Evolutionary conservation across 225 moss, liverwort and hornwort genomes (phyloP).

Genomic region (Marchantia paleacea): DNA sequence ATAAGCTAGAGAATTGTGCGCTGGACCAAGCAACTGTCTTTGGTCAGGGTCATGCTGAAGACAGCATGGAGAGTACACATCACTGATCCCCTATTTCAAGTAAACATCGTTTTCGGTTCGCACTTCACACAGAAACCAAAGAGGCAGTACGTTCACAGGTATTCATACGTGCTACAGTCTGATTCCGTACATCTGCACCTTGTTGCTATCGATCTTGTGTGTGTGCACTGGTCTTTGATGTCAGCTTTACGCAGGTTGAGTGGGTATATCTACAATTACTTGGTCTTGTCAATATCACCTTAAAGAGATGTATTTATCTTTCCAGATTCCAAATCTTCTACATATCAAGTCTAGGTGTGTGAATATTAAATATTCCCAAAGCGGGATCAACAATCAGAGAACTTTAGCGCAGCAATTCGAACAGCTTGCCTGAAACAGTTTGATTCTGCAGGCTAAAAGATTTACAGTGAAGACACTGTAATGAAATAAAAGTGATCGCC

Average conservation of each 20-base stretch:
- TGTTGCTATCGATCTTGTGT: background rate
- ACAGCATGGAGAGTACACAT: background rate
- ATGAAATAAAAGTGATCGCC: background rate
- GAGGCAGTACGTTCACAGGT: background rate
- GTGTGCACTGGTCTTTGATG: background rate
- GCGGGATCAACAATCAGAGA: background rate
- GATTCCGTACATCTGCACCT: background rate
- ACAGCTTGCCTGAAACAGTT: background rate
- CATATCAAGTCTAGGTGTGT: background rate
- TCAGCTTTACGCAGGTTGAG: background rate
- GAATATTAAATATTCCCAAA: background rate
- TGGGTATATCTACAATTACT: background rate
- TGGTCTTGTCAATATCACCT: background rate
- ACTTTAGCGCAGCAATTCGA: background rate
- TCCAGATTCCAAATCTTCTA: background rate
- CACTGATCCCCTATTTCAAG: background rate
- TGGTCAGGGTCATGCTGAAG: background rate
- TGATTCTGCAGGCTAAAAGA: background rate
- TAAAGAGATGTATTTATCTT: background rate
- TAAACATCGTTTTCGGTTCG: background rate
- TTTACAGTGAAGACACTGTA: background rate
- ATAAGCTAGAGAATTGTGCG: conserved; percentile 4
- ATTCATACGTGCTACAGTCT: background rate
- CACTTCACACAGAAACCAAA: conserved; percentile 2
- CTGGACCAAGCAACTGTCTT: conserved; percentile 6